Conservation (phyloP, 2,329 filamentous ascomycete genomes). For the Trichoderma atrobrunneum region DNA sequence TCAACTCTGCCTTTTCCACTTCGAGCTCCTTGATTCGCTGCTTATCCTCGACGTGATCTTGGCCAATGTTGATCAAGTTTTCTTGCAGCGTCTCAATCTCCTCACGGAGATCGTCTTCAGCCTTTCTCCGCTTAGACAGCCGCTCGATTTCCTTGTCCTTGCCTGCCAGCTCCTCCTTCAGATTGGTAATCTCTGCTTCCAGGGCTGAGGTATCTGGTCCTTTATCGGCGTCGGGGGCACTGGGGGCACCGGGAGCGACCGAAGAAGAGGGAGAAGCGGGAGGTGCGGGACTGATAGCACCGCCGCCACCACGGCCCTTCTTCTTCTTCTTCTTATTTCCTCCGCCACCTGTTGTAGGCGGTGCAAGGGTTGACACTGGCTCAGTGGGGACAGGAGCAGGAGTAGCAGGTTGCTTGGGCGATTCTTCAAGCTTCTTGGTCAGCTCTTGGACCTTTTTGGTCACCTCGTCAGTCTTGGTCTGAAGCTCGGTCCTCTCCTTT, state of each 20-base stretch:
- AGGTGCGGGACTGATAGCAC: constrained; percentile 27
- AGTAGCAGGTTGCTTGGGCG: constrained; percentile 28
- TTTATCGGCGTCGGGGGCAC: constrained; percentile 27
- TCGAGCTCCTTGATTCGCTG: constrained; percentile 70
- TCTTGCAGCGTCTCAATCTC: constrained; percentile 84
- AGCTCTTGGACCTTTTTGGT: neutral
- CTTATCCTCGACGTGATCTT: constrained; percentile 81
- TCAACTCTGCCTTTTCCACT: constrained; percentile 64
- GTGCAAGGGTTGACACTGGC: constrained; percentile 16
- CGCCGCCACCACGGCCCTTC: constrained; percentile 67
- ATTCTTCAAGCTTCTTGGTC: constrained; percentile 41
- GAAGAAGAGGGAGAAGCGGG: constrained; percentile 26
- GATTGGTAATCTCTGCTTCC: constrained; percentile 47
- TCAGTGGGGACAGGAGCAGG: constrained; percentile 18
- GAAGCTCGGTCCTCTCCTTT: constrained; percentile 33
- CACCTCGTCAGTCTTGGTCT: constrained; percentile 39
- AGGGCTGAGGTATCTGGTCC: constrained; percentile 37
- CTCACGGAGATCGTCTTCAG: constrained; percentile 75
- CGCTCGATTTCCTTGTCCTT: constrained; percentile 73
- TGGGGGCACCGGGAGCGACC: constrained; percentile 19
- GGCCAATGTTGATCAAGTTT: constrained; percentile 72
- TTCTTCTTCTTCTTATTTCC: constrained; percentile 66
- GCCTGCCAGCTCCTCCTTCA: constrained; percentile 54
- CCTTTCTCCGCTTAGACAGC: constrained; percentile 66
- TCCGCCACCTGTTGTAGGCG: constrained; percentile 19